Base-by-base conservation (phyloP, 2,329 filamentous ascomycete genomes). In the Metarhizium brunneum region DNA sequence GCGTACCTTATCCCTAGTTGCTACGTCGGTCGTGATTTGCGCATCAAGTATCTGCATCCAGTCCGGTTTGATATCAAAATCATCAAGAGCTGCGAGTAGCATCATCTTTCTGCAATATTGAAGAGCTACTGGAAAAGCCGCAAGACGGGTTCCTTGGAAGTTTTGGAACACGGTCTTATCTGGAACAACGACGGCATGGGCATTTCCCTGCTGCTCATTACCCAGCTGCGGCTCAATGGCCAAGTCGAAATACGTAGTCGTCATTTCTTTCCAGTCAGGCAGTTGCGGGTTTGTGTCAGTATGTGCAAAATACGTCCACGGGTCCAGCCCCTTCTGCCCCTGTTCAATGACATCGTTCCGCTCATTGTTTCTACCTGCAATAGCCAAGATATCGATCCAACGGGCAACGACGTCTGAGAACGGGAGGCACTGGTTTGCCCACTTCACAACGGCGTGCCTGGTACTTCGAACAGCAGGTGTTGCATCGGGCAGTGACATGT, bases 311-410 rank as follows among this genome's bases (percentile, higher is more conserved):
- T 76, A 74, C 0, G 74, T 79, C 78, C 78, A 81, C 13, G 82
- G 82, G 63, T 96, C 90, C 4, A 96, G 77, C 0, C 94, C 94
- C 68, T 90, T 92, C 58, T 84, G 85, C 2, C 91, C 94, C 72
- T 97, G 92, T 66, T 99, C 94, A 1, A 89, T 72, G 3, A 97
- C 85, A 66, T 97, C 92, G 58, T 85, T 87, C 49, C 88, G 82
- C 66, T 92, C 87, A 52, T 83, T 80, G 2, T 74, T 70, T 3
- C 79, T 78, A 13, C 85, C 85, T 16, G 82, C 84, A 8, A 94
- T 75, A 7, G 92, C 92, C 52, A 96, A 77, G 16, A 97, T 81
- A 67, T 96, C 84, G 50, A 96, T 88, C 89, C 90, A 96, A 51
- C 94, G 83, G 30, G 84, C 94, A 42, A 86, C 77, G 10, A 90